phyloP scores from a whole-genome alignment of 768 basidiomycete species.

The Termitomyces sp. region DNA sequence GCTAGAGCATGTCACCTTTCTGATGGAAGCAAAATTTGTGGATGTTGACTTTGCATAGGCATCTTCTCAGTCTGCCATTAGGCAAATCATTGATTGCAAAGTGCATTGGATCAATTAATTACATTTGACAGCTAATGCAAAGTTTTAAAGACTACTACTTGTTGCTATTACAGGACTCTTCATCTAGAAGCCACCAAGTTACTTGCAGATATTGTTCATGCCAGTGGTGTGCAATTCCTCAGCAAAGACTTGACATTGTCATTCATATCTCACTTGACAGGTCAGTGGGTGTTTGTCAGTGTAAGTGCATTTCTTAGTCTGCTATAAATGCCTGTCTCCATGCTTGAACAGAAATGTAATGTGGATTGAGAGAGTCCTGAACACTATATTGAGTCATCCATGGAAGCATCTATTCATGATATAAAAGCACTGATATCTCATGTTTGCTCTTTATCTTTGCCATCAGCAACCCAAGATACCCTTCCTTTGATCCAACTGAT shows the following conservation, averaged over 20 bases:
- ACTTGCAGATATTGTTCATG: constrained; percentile 69
- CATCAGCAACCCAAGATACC: constrained; percentile 18
- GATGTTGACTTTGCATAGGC: constrained; percentile 63
- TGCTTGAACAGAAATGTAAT: constrained; percentile 65
- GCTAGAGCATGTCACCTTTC: constrained; percentile 83
- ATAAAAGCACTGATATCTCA: constrained; percentile 64
- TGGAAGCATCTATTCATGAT: constrained; percentile 48
- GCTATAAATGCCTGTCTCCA: constrained; percentile 1
- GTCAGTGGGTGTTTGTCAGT: constrained; percentile 83
- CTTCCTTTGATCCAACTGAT: constrained; percentile 77
- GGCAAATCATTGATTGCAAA: constrained; percentile 63
- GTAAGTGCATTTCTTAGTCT: constrained; percentile 35
- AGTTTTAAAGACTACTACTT: constrained; percentile 75
- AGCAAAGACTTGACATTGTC: not conserved
- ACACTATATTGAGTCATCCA: constrained; percentile 65
- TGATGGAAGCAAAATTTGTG: constrained; percentile 72
- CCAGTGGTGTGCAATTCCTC: constrained; percentile 36
- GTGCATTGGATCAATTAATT: constrained; percentile 38
- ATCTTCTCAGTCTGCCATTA: constrained; percentile 68
- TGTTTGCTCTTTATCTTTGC: constrained; percentile 50
- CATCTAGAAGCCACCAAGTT: constrained; percentile 78
- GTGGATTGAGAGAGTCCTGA: constrained; percentile 73
- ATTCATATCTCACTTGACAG: constrained; percentile 18
- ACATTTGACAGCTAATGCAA: not conserved
- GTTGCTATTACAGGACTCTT: constrained; percentile 84